Base-by-base conservation (phyloP, 2,329 filamentous ascomycete genomes). In the Colletotrichum gloeosporioides region DNA sequence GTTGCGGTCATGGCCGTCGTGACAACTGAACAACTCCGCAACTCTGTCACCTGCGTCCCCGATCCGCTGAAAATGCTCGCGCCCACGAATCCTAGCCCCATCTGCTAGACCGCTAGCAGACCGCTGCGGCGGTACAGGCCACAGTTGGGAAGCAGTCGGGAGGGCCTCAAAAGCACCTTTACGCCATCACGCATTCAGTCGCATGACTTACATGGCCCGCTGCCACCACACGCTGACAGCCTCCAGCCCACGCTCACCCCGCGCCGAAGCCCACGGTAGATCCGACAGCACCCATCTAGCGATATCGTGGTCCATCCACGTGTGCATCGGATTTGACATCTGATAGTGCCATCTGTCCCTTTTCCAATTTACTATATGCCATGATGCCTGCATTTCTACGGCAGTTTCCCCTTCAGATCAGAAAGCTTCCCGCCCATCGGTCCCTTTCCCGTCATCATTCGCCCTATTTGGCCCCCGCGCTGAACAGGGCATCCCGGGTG, bases 401-500 rank as follows among this genome's bases (percentile, higher is more conserved):
- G 34, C 57, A 61, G 8, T 39, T 69, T 18, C 31, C 31, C 49
- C 57, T 62, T 72, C 69, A 62, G 61, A 53, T 29, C 36, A 31
- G 39, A 61, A 64, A 64, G 39, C 36, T 55, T 34, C 36, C 55
- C 34, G 3, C 39, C 57, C 34, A 59, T 64, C 70, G 55, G 36
- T 61, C 66, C 49, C n/a, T 15, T 22, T 22, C 36, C 66, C 36
- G 25, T 10, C 32, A 22, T 62, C 36, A 44, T 4, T 63, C 36
- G 34, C 31, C 39, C 70, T 31, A 65, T 61, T 89, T 89, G 70
- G 86, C 83, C 7, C 83, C 85, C 1, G 83, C 79, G 8, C 85
- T 86, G 82, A 93, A 94, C 71, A 95, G 80, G 16, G 88, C 91
- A 83, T 91, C 86, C 79, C 88, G 84, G 8, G 93, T 92, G 81